Percentiles rank a stretch among this genome's conserved stretches.
These are phyloP conservation scores for Lophiostoma macrostomum DNA, from an alignment of 495 filamentous ascomycete genomes.

Conservation along the genomic window DNA sequence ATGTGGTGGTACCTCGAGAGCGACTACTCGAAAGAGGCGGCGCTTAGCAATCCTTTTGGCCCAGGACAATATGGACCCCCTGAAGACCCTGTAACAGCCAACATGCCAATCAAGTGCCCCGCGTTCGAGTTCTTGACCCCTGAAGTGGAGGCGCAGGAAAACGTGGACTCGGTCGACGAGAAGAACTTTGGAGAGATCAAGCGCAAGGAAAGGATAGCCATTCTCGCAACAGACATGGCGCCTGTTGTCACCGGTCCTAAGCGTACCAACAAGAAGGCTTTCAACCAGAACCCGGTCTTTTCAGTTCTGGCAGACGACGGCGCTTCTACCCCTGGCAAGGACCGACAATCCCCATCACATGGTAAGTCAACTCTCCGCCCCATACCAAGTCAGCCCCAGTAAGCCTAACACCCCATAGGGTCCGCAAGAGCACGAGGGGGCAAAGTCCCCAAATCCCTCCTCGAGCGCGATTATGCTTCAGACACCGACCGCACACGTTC, in stretches of 20 bases:
- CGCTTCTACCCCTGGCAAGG: slow-evolving; percentile 28
- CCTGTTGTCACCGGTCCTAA: slow-evolving; percentile 38
- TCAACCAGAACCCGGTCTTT: slow-evolving; percentile 37
- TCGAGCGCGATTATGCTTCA: slow-evolving; percentile 29
- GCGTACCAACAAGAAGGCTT: slow-evolving; percentile 33
- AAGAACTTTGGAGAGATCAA: slow-evolving; percentile 82
- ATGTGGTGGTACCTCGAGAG: slow-evolving; percentile 99
- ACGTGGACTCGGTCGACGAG: slow-evolving; percentile 86
- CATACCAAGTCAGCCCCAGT: neutral
- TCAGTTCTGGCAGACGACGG: slow-evolving; percentile 32
- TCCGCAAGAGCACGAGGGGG: slow-evolving; percentile 25
- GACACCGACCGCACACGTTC: slow-evolving; percentile 39
- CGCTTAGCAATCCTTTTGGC: slow-evolving; percentile 86
- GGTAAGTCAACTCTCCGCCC: slow-evolving; percentile 1
- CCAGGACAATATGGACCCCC: slow-evolving; percentile 61
- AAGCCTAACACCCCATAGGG: slow-evolving; percentile 1
- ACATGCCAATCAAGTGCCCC: slow-evolving; percentile 76
- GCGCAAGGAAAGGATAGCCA: slow-evolving; percentile 68
- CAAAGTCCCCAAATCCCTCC: slow-evolving; percentile 20
- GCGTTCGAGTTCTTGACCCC: slow-evolving; percentile 70
- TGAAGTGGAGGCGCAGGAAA: slow-evolving; percentile 76
- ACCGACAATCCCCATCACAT: slow-evolving; percentile 33
- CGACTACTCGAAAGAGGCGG: slow-evolving; percentile 80
- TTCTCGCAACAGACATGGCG: slow-evolving; percentile 35
- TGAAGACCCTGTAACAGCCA: slow-evolving; percentile 51